These are phyloP conservation scores for Nephelium lappaceum DNA, from an alignment of 345 rosid species.

Conservation along the genomic window DNA sequence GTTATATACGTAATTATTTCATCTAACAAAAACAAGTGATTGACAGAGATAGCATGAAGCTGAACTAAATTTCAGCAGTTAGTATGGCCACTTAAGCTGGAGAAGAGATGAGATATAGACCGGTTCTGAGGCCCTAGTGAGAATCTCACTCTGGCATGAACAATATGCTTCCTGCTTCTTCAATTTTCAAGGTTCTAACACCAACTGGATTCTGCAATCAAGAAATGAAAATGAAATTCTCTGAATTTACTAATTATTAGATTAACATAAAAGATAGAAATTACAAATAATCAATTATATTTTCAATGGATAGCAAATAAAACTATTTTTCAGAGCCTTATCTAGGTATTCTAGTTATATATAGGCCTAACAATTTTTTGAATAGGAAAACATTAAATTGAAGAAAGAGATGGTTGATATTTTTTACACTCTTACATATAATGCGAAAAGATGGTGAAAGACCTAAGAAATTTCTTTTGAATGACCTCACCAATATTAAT, in stretches of 20 bases:
- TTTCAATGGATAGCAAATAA: neutral
- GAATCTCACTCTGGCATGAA: neutral
- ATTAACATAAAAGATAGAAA: neutral
- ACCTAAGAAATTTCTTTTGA: too few species aligned
- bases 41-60: neutral
- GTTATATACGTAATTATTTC: neutral
- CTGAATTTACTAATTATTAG: neutral
- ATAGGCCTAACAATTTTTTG: neutral
- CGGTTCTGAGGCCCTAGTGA: neutral
- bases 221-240: neutral
- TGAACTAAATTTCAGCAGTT: neutral
- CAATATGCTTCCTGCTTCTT: neutral
- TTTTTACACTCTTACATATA: neutral
- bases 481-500: neutral
- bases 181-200: neutral
- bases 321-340: neutral
- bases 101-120: neutral
- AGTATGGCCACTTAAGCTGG: neutral
- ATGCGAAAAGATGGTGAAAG: neutral
- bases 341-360: neutral
- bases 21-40: neutral
- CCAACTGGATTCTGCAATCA: constrained; percentile 3
- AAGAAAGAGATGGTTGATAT: neutral
- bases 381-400: neutral
- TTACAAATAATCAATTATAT: neutral